phyloP scores from a whole-genome alignment of 179 eudicot genomes.

The Heliamphora pulchella region DNA sequence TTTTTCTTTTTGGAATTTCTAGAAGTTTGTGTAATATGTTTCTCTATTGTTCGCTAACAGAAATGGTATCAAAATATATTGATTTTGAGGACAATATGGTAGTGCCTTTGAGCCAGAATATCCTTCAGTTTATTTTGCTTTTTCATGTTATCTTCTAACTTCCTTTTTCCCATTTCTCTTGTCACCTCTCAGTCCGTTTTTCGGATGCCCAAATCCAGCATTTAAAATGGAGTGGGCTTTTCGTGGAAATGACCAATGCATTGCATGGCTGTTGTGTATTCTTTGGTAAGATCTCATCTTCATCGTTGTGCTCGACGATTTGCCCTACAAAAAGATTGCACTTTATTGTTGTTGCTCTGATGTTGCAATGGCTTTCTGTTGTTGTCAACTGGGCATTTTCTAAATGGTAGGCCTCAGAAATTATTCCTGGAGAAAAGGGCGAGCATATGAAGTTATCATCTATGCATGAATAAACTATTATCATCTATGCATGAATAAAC shows the following conservation, averaged over 20 bases:
- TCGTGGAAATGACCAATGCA: conserved; percentile 6
- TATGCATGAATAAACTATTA: background rate
- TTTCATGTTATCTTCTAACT: background rate
- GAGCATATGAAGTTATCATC: background rate
- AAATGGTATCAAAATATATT: background rate
- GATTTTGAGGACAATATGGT: background rate
- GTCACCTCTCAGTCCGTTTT: background rate
- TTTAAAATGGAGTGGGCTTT: conserved; percentile 3
- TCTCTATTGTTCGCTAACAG: background rate
- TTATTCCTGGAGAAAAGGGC: background rate
- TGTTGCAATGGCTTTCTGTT: background rate
- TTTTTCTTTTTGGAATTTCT: conserved; percentile 5
- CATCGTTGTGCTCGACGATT: conserved; percentile 3
- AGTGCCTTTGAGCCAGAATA: background rate
- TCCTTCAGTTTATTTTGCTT: background rate
- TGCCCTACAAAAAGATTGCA: background rate
- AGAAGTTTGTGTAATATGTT: conserved; percentile 14
- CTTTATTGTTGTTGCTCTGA: background rate
- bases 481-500: background rate
- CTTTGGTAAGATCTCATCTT: conserved; percentile 6
- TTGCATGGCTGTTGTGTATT: background rate
- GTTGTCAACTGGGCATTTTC: background rate
- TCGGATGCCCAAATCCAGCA: conserved; percentile 11
- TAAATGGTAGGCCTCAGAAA: background rate
- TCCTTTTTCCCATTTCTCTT: conserved; percentile 1